Percentiles rank a stretch among this genome's conserved stretches.
phyloP scores from a whole-genome alignment of 2,329 filamentous ascomycete genomes.

The Trichoderma oligosporum region DNA sequence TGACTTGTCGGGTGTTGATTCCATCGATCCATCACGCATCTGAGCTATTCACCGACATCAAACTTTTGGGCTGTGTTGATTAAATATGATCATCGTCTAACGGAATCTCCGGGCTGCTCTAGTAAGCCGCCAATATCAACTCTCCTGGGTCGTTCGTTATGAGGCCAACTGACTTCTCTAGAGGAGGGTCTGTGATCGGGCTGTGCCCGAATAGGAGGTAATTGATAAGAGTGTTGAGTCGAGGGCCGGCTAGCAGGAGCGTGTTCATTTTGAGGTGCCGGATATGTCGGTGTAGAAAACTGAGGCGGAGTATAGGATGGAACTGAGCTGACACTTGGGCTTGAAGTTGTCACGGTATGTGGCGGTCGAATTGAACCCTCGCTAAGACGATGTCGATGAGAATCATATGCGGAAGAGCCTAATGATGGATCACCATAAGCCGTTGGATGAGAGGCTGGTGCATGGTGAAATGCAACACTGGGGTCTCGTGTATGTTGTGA shows the following conservation, averaged over 20 bases:
- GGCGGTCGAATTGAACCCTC: slow-evolving; percentile 33
- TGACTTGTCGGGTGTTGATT: not conserved
- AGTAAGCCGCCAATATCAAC: slow-evolving; percentile 61
- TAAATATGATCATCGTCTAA: slow-evolving; percentile 14
- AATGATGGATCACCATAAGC: slow-evolving; percentile 44
- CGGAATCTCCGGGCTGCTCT: slow-evolving; percentile 49
- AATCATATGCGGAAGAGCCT: slow-evolving; percentile 47
- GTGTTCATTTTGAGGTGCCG: slow-evolving; percentile 52
- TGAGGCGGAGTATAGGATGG: slow-evolving; percentile 47
- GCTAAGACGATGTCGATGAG: slow-evolving; percentile 39
- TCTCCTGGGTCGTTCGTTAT: slow-evolving; percentile 50
- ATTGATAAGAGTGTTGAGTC: slow-evolving; percentile 39
- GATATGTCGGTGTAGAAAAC: slow-evolving; percentile 47
- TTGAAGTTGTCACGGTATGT: too few species aligned
- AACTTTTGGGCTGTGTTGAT: too few species aligned
- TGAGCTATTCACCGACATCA: slow-evolving; percentile 23
- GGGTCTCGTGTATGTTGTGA: slow-evolving; percentile 34
- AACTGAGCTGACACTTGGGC: slow-evolving; percentile 27
- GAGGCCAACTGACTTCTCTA: slow-evolving; percentile 33
- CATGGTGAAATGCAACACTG: slow-evolving; percentile 41
- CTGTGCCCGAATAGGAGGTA: slow-evolving; percentile 47
- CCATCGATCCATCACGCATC: not conserved
- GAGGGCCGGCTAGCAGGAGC: slow-evolving; percentile 33
- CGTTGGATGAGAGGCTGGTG: slow-evolving; percentile 29
- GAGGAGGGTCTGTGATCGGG: slow-evolving; percentile 28